These are phyloP conservation scores for Darksidea phi DNA, from an alignment of 495 filamentous ascomycete species.

Conservation along the genomic window DNA sequence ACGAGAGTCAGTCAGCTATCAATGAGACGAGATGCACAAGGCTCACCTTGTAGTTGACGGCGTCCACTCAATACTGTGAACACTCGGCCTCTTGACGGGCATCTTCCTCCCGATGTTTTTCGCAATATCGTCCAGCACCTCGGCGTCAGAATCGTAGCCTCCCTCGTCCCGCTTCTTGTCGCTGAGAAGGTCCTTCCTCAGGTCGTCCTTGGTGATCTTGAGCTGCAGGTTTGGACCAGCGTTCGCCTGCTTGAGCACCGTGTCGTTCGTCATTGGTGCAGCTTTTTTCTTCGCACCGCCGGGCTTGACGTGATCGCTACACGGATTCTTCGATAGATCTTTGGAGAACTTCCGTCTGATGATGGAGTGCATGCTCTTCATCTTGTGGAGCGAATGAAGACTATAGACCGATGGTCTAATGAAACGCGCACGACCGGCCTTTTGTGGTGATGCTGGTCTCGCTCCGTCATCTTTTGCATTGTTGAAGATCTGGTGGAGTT, in stretches of 20 bases:
- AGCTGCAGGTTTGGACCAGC: constrained; percentile 28
- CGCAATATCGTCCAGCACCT: constrained; percentile 31
- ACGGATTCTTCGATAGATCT: constrained; percentile 9
- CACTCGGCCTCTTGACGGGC: constrained; percentile 25
- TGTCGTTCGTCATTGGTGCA: constrained; percentile 1
- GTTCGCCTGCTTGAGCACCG: constrained; percentile 20
- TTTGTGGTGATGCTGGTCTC: background rate
- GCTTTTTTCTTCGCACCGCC: background rate
- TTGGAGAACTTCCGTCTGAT: constrained; percentile 31
- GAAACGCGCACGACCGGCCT: constrained; percentile 1
- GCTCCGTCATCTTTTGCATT: constrained; percentile 19
- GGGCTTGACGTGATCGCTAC: background rate
- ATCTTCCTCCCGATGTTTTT: constrained; percentile 24
- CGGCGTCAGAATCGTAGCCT: constrained; percentile 36
- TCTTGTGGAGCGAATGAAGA: constrained; percentile 26
- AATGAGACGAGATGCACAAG: background rate
- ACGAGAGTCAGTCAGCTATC: background rate
- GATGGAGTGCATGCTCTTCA: constrained; percentile 31
- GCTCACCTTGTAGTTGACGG: constrained; percentile 22
- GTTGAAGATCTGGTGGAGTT: constrained; percentile 34
- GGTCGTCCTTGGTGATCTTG: constrained; percentile 29
- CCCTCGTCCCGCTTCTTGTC: constrained; percentile 31
- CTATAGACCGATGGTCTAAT: constrained; percentile 13
- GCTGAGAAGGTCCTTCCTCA: constrained; percentile 34
- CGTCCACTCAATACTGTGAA: constrained; percentile 35